Conservation (phyloP, 148 eudicot species). For the Rhododendron simsii region DNA sequence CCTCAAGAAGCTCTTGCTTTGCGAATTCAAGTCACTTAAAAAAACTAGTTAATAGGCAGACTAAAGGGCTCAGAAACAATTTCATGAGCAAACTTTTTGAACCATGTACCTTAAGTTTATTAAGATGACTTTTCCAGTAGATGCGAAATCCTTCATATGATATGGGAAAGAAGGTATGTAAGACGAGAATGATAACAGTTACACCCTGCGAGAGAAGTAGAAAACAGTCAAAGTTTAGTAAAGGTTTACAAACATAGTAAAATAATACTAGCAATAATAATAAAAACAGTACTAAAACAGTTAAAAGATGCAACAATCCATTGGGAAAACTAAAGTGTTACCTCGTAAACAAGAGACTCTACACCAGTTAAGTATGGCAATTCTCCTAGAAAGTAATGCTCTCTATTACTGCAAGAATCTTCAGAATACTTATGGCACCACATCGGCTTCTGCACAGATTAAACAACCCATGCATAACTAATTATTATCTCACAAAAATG, state of each 20-base stretch:
- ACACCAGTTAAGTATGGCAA: slow-evolving; percentile 68
- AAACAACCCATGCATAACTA: slow-evolving; percentile 3
- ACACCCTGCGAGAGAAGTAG: slow-evolving; percentile 45
- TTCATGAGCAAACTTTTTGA: background rate
- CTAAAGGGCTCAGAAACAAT: background rate
- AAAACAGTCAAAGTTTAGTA: background rate
- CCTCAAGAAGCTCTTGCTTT: background rate
- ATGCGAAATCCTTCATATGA: slow-evolving; percentile 58
- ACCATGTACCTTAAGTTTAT: slow-evolving; percentile 60
- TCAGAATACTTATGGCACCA: slow-evolving; percentile 56
- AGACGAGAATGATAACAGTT: slow-evolving; percentile 55
- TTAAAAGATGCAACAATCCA: background rate
- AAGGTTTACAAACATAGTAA: background rate
- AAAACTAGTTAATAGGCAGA: background rate
- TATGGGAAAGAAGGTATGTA: slow-evolving; percentile 70
- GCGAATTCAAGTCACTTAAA: background rate
- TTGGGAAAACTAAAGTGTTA: slow-evolving; percentile 16
- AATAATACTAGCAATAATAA: background rate
- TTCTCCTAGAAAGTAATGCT: slow-evolving; percentile 73
- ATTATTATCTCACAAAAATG: background rate
- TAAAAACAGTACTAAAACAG: background rate
- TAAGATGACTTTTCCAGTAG: slow-evolving; percentile 58
- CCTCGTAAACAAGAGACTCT: slow-evolving; percentile 74
- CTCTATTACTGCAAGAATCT: slow-evolving; percentile 62
- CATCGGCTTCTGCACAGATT: slow-evolving; percentile 70